Conservation (phyloP, 768 basidiomycete species). For the Mycena leptocephala region DNA sequence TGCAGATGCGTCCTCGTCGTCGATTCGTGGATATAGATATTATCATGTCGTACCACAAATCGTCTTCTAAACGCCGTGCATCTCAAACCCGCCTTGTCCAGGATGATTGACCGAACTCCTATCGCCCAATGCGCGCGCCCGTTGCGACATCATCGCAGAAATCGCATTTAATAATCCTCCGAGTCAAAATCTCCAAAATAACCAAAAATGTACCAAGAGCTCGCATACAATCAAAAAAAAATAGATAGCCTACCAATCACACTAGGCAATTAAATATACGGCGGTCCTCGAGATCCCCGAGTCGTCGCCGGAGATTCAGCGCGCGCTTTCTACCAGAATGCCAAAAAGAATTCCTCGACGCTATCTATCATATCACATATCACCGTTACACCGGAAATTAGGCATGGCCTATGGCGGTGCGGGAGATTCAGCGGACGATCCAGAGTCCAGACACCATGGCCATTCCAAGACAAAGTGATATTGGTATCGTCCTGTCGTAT, state of each 20-base stretch:
- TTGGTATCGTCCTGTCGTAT: background rate
- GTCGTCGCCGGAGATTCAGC: constrained; percentile 20
- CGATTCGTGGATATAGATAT: background rate
- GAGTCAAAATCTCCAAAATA: background rate
- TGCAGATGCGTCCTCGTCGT: background rate
- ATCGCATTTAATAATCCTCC: background rate
- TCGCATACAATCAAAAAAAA: too few species aligned
- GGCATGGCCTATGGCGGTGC: background rate
- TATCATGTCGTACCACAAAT: background rate
- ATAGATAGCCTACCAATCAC: too few species aligned
- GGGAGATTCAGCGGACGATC: constrained; percentile 13
- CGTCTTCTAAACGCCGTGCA: background rate
- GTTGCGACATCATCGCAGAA: background rate
- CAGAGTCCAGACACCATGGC: too few species aligned
- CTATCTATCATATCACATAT: background rate
- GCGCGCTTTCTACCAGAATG: background rate
- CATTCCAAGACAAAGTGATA: background rate
- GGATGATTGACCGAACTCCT: background rate
- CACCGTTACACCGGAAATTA: too few species aligned
- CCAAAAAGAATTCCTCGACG: too few species aligned
- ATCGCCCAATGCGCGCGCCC: background rate
- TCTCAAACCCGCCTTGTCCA: background rate
- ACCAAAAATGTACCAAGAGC: background rate
- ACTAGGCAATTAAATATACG: too few species aligned
- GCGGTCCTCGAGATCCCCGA: too few species aligned